Evolutionary conservation across 345 rosid genomes (phyloP), one percentile per base, ranked within the genome.

Genomic region (Punica granatum): DNA sequence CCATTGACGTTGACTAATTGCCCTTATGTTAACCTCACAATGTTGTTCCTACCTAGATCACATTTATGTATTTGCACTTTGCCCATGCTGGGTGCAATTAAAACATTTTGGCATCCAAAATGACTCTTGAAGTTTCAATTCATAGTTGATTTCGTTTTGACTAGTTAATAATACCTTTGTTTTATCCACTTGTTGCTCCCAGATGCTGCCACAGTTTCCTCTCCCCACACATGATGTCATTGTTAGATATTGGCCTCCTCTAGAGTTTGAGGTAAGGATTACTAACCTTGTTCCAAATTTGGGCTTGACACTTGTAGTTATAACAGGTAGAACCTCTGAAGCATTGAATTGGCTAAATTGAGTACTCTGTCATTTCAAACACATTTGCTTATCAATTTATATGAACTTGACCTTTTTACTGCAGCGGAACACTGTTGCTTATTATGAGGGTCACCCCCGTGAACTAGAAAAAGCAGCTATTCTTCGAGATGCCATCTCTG

Each of bases 191-290:
- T 60, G 41, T 63, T 60, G 51, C 64, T 34, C 66, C 76, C 90
- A 90, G 98, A 93, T 81, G 72, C 83, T 90, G 66, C 97, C 98
- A 67, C 96, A 86, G 64, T 93, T 93, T 79, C 98, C 98, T 34
- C 92, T 93, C 67, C 98, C 98, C 44, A 86, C 88, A 0, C 98
- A 90, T 84, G 92, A 93, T 72, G 90, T 86, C 78, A 85, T 93
- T 66, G 74, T 93, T 69, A 86, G 86, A 90, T 90, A 90, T 72
- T 86, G 96, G 88, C 80, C 88, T 72, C 96, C 98, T 43, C 72
- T 65, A 31, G 92, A 89, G 79, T 93, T 90, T 74, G 97, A 89
- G 98, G 98, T 90, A 67, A 70, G 49, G 23, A 4, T 66, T 64
- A 36, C 69, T 73, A 10, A 42, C 60, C 56, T 56, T 33, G 25